Percentiles rank a stretch among this genome's conserved stretches.
Evolutionary conservation across 768 basidiomycete species (phyloP).

Genomic region (Grammothele lineata): DNA sequence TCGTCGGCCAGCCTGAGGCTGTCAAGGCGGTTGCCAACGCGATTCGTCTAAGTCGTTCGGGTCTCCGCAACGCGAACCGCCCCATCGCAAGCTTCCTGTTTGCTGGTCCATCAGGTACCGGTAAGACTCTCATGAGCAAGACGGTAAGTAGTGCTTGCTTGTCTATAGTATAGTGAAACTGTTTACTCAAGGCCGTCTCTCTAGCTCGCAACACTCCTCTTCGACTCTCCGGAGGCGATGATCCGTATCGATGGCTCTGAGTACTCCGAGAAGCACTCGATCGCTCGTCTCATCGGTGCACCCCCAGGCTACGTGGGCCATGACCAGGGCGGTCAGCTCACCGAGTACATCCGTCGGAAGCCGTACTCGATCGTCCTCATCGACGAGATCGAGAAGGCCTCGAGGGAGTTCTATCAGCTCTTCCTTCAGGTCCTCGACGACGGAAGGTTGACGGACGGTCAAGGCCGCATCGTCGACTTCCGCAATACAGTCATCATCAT

Average conservation of each 20-base stretch:
- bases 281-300: slow-evolving; percentile 66
- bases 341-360: slow-evolving; percentile 89
- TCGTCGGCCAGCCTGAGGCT: slow-evolving; percentile 89
- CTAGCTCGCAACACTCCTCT: slow-evolving; percentile 83
- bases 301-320: slow-evolving; percentile 92
- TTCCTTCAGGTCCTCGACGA: slow-evolving; percentile 89
- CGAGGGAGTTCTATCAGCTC: slow-evolving; percentile 66
- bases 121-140: slow-evolving; percentile 88
- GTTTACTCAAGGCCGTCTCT: slow-evolving; percentile 12
- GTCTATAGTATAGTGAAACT: slow-evolving; percentile 1
- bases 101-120: slow-evolving; percentile 88
- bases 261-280: slow-evolving; percentile 81
- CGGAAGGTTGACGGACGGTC: slow-evolving; percentile 87
- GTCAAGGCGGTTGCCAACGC: slow-evolving; percentile 93
- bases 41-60: slow-evolving; percentile 87
- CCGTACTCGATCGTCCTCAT: slow-evolving; percentile 85
- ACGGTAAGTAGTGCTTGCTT: slow-evolving; percentile 48
- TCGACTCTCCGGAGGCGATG: slow-evolving; percentile 89
- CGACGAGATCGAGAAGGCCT: slow-evolving; percentile 91
- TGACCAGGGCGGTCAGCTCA: slow-evolving; percentile 86
- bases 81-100: slow-evolving; percentile 94
- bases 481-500: slow-evolving; percentile 91
- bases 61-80: slow-evolving; percentile 81
- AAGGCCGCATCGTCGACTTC: slow-evolving; percentile 87
- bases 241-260: slow-evolving; percentile 91